Base-by-base conservation (phyloP, 805 yeast species). In the Cephaloascus albidus region DNA sequence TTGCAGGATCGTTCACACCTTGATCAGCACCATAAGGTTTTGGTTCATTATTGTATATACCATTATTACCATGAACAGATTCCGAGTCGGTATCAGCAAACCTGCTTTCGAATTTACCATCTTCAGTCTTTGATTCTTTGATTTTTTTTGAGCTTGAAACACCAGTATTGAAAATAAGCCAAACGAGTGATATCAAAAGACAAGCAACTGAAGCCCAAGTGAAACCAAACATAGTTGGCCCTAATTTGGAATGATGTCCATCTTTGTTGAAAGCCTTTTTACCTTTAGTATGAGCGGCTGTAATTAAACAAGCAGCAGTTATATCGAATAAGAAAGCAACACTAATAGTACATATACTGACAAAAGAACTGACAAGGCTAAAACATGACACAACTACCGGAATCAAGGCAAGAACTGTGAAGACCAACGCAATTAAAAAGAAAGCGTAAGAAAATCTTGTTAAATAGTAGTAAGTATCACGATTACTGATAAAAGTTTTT, bases 381-480 rank as follows among this genome's bases (percentile, higher is more conserved):
- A 15, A 39, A 38, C 18, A 52, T 42, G 2, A 49, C 33, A 2
- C 47, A 40, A 12, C 49, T 36, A 16, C 33, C 10, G 3, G 36
- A 3, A 8, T 27, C 34, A 10, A 38, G 4, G 2, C 34, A 12
- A 64, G 46, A 33, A 78, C 52, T 50, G 73, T 60, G 64, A 82
- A 79, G 3, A 83, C 76, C 71, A 76, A 80, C 6, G 78, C 79
- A 50, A 81, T 72, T 30, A 58, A 39, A 38, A 50, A 51, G 38
- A 56, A 53, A 10, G 56, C 59, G 43, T 51, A 60, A 16, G 57
- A 50, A 33, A 51, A 45, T 48, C 90, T 74, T 16, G 86, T 72
- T 52, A 81, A 60, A 60, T 78, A 81, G 62, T 70, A 86, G 57
- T 72, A 80, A 33, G 72, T 60, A 46, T 72, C 64, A 45, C 75